These are phyloP conservation scores for Leishmania mexicana DNA, from an alignment of 208 protist genomes.

Conservation along the genomic window DNA sequence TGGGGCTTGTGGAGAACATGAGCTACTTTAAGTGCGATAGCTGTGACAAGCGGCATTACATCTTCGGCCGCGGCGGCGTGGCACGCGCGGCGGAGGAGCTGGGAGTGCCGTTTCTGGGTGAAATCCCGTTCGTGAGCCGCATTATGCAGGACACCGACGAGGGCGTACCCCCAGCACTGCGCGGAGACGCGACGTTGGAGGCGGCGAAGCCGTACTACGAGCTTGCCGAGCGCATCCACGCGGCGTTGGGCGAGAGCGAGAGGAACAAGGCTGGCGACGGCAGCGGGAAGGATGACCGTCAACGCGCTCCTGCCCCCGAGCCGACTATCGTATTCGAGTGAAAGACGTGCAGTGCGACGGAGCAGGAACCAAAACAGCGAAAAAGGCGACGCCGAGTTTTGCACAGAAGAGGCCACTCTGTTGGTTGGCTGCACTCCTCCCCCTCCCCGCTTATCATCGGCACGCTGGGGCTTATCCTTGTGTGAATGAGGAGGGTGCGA, in stretches of 20 bases:
- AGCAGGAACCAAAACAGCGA: not conserved
- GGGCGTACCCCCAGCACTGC: conserved; percentile 91
- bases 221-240: conserved; percentile 60
- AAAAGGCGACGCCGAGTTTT: not conserved
- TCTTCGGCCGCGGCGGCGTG: conserved; percentile 94
- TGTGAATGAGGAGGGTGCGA: not conserved
- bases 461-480: not conserved
- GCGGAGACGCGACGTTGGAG: conserved; percentile 61
- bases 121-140: conserved; percentile 91
- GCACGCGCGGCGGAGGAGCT: conserved; percentile 85
- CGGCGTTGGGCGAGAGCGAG: conserved; percentile 24
- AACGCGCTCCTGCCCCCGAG: conserved; percentile 12
- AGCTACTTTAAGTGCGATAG: conserved; percentile 95
- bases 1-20: conserved; percentile 98
- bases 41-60: conserved; percentile 87
- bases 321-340: conserved; percentile 59
- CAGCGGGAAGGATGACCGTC: not conserved
- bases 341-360: not conserved
- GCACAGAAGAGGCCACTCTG: not conserved
- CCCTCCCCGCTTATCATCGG: not conserved
- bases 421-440: not conserved
- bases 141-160: conserved; percentile 93
- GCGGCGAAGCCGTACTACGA: conserved; percentile 87
- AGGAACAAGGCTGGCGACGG: not conserved
- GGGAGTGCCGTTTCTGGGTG: conserved; percentile 89